Percentiles rank a stretch among this genome's conserved stretches.
Conservation (phyloP, 148 eudicot genomes). For the Nepenthes mirabilis region DNA sequence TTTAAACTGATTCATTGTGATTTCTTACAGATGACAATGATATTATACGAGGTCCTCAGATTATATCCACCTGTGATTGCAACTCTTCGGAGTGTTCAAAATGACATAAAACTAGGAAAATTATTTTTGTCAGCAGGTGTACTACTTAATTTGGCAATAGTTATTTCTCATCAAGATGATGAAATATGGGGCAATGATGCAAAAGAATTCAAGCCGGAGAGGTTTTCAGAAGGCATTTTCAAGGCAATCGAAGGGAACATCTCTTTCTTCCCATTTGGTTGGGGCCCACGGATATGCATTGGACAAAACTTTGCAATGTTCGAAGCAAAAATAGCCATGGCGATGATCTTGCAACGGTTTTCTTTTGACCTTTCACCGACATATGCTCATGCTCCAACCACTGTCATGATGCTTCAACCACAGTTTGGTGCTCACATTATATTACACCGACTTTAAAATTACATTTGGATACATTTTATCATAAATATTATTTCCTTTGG, state of each 20-base stretch:
- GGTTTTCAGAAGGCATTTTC: conserved; percentile 5
- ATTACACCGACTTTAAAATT: background rate
- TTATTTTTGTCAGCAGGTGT: conserved; percentile 1
- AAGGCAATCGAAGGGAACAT: conserved; percentile 5
- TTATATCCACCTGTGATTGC: conserved; percentile 3
- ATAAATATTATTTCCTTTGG: no score
- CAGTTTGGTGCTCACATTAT: conserved; percentile 6
- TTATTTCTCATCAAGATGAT: conserved; percentile 1
- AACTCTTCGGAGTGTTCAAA: background rate
- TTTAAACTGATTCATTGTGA: background rate
- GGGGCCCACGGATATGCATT: conserved; percentile 10
- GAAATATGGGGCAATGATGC: conserved; percentile 9
- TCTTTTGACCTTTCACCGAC: conserved; percentile 8
- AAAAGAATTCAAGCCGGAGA: conserved; percentile 10
- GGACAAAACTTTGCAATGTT: conserved; percentile 8
- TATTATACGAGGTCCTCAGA: conserved; percentile 6
- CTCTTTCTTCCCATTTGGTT: conserved; percentile 5
- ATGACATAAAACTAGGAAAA: conserved; percentile 5
- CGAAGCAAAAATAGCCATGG: conserved; percentile 5
- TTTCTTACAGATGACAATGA: conserved; percentile 5
- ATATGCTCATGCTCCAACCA: conserved; percentile 6
- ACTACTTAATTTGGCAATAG: background rate
- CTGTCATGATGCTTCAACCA: background rate
- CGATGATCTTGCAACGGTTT: conserved; percentile 5
- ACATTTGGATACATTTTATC: no score